Evolutionary conservation across 805 yeast species (phyloP).

Genomic region (Myxozyma geophila): DNA sequence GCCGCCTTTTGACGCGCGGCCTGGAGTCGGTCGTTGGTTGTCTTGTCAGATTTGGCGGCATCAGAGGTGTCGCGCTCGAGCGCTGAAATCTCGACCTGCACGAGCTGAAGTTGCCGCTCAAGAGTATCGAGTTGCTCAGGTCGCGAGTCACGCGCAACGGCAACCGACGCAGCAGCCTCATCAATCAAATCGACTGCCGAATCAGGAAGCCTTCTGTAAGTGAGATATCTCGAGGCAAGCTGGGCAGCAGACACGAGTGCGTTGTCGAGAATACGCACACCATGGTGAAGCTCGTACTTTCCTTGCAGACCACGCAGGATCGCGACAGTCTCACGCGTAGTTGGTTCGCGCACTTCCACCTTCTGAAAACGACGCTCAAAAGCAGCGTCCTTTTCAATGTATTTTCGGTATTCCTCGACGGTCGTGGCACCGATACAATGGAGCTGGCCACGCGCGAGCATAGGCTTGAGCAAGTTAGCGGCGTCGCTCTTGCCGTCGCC

Average conservation of each 20-base stretch:
- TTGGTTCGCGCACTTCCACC: constrained; percentile 93
- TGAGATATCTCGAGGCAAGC: constrained; percentile 89
- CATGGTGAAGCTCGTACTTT: constrained; percentile 95
- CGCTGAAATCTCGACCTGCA: constrained; percentile 96
- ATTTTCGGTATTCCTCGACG: constrained; percentile 87
- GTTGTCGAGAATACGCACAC: constrained; percentile 92
- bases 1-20: constrained; percentile 80
- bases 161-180: constrained; percentile 95
- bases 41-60: constrained; percentile 62
- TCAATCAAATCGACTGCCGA: constrained; percentile 96
- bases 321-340: constrained; percentile 90
- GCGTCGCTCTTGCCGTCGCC: constrained; percentile 98
- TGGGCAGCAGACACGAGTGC: constrained; percentile 95
- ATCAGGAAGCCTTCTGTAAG: constrained; percentile 94
- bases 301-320: constrained; percentile 94
- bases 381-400: constrained; percentile 96
- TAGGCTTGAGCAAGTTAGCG: constrained; percentile 94
- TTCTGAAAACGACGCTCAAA: constrained; percentile 98
- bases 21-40: constrained; percentile 83
- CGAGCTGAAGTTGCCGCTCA: constrained; percentile 87
- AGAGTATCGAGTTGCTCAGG: constrained; percentile 95
- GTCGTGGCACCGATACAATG: constrained; percentile 99
- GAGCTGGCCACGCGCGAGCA: constrained; percentile 92
- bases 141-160: constrained; percentile 96
- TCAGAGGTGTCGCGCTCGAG: constrained; percentile 87